Evolutionary conservation across 1,284 basidiomycete genomes (phyloP), one percentile per base, ranked within the genome.

Genomic region (Boletus calvinii): DNA sequence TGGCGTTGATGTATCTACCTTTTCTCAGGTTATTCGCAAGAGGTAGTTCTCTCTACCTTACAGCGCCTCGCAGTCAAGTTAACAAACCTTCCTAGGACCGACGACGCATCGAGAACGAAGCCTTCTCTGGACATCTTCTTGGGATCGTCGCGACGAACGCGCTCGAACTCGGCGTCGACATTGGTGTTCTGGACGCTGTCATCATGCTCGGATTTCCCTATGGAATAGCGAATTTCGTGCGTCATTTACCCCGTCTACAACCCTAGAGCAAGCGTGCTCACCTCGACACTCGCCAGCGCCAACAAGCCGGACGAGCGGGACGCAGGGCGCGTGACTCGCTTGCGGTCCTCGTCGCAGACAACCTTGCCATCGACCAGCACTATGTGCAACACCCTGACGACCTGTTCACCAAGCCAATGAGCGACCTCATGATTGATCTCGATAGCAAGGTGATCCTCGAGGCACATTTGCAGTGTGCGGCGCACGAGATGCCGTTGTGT

Each of bases 101-200:
- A 31, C 79, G 94, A 26, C 77, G 75, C 57, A 94, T 96, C 44
- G 94, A 96, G 65, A 76, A 82, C 45, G 89, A 94, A 61, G 93
- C 94, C 24, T 95, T 94, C 63, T 84, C 84, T 1, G 92, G 93
- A 0, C 79, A 83, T 56, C 73, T 94, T 11, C 77, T 95, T 0
- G 88, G 94, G 6, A 90, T 96, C 41, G 79, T 96, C n/a, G 91
- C 92, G 0, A 96, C 93, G 0, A 94, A 92, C 55, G 94, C 93
- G 0, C 77, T 96, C 12, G 94, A 96, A 68, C 80, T 96, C 1
- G 93, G 94, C 32, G 89, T 96, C 29, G 93, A 96, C 63, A 95
- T 96, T 39, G 94, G 92, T 13, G 82, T 81, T 18, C 72, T 96
- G 30, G 94, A 96, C 65, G 91, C 90, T 1, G 93, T 96, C 31